These are phyloP conservation scores for Oryza meyeriana DNA, from an alignment of 176 grass and related monocot genomes.

Conservation along the genomic window DNA sequence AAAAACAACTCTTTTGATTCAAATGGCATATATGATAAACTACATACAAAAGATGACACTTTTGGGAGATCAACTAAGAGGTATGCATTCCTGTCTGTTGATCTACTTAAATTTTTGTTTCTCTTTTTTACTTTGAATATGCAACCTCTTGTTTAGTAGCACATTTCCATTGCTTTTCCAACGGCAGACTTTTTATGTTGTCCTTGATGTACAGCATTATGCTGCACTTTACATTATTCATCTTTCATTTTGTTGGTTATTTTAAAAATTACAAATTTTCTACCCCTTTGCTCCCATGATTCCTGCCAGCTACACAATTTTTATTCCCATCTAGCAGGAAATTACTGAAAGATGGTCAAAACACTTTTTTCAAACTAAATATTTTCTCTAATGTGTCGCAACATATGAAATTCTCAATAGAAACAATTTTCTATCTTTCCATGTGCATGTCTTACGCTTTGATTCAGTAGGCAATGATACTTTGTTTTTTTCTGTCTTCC, in stretches of 20 bases:
- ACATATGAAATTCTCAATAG: background rate
- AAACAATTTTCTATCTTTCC: background rate
- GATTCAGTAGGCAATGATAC: background rate
- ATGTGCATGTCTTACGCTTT: constrained; percentile 7
- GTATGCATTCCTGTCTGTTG: constrained; percentile 20
- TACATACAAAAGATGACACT: background rate
- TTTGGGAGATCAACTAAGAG: background rate
- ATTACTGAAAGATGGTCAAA: background rate
- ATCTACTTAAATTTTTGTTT: background rate
- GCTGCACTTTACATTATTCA: constrained; percentile 6
- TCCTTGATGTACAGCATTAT: constrained; percentile 14
- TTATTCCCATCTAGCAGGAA: background rate
- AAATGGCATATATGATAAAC: background rate
- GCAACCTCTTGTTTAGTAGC: background rate
- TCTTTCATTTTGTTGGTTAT: constrained; percentile 7
- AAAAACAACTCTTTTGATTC: constrained; percentile 1
- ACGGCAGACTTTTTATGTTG: background rate
- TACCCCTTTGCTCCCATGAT: background rate
- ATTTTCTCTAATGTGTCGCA: background rate
- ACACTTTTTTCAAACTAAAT: background rate
- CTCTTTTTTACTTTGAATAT: background rate
- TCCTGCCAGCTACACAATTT: background rate
- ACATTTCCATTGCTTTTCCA: background rate
- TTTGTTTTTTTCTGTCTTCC: constrained; percentile 12
- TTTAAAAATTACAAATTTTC: background rate